Evolutionary conservation across 345 rosid genomes (phyloP), one percentile per base, ranked within the genome.

Genomic region (Toxicodendron radicans): DNA sequence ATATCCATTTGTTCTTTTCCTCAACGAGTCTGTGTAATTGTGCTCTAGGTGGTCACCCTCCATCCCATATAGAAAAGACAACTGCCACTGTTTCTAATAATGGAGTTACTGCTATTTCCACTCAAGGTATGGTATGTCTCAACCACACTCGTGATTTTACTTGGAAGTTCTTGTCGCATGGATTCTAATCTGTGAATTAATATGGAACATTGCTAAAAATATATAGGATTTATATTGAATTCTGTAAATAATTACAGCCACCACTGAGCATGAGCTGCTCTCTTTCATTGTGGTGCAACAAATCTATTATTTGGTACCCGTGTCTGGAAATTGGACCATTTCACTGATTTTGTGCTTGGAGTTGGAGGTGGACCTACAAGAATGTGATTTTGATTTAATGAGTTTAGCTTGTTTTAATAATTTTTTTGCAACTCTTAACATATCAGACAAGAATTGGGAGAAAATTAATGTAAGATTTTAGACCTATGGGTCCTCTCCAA

Each of bases 401-500:
- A 63, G 43, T 4, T 35, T 35, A 35, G 38, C 38, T 35, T 35
- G 38, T 38, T 38, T 6, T 5, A 38, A 5, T 38, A 38, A 38
- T 38, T 38, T 27, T 67, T 68, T 46, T 63, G 30, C 30, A 38
- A 27, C 24, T 23, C 51, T n/a, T n/a, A 12, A 30, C 21, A 8
- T 21, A 58, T 77, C 57, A 77, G 68, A 77, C 62, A n/a, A n/a
- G 68, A 10, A 35, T 27, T 41, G 23, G 20, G 13, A 38, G 43
- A 48, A 45, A 48, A 66, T 20, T 10, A 24, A 32, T 35, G 51
- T 46, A 45, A 64, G 45, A 27, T 59, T 20, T 56, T 49, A 69
- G 79, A 64, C 75, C 80, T 49, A 23, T 59, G 46, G 68, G 74
- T 80, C 77, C 75, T 32, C 45, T 51, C 18, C 54, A 4, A 5